Percentiles rank a stretch among this genome's conserved stretches.
These are phyloP conservation scores for Handroanthus guayacan DNA, from an alignment of 257 asterid genomes.

Conservation along the genomic window DNA sequence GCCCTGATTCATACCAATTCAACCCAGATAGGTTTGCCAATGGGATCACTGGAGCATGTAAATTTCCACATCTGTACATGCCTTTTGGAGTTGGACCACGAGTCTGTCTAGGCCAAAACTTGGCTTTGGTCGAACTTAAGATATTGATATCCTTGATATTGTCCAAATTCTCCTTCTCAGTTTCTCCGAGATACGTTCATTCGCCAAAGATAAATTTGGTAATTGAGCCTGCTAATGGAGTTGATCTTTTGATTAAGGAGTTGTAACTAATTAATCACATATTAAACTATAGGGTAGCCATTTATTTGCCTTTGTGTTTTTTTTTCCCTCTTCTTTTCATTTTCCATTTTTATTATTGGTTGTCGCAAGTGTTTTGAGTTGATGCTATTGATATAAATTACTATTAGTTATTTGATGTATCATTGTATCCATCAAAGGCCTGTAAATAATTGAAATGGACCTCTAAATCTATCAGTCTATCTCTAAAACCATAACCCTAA, in stretches of 20 bases:
- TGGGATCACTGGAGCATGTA: constrained; percentile 67
- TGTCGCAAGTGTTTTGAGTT: too few species aligned
- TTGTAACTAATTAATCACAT: constrained; percentile 27
- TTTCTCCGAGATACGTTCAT: constrained; percentile 62
- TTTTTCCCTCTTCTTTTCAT: not conserved
- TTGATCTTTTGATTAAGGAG: constrained; percentile 45
- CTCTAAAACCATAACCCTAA: too few species aligned
- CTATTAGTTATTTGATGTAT: too few species aligned
- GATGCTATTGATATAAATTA: too few species aligned
- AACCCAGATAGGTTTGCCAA: constrained; percentile 62
- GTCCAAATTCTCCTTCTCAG: constrained; percentile 42
- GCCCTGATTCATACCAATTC: constrained; percentile 51
- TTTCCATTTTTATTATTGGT: too few species aligned
- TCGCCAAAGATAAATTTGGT: constrained; percentile 53
- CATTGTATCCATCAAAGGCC: too few species aligned
- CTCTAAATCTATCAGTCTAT: too few species aligned
- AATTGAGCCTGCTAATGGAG: constrained; percentile 59
- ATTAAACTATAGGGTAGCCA: not conserved
- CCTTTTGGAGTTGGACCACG: constrained; percentile 74
- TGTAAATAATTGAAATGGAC: too few species aligned
- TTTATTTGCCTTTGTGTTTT: not conserved
- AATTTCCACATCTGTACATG: constrained; percentile 58
- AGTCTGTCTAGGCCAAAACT: constrained; percentile 58
- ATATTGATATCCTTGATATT: constrained; percentile 50
- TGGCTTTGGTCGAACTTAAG: constrained; percentile 62